Base-by-base conservation (phyloP, 805 yeast genomes). In the Teunomyces aglyptinius region DNA sequence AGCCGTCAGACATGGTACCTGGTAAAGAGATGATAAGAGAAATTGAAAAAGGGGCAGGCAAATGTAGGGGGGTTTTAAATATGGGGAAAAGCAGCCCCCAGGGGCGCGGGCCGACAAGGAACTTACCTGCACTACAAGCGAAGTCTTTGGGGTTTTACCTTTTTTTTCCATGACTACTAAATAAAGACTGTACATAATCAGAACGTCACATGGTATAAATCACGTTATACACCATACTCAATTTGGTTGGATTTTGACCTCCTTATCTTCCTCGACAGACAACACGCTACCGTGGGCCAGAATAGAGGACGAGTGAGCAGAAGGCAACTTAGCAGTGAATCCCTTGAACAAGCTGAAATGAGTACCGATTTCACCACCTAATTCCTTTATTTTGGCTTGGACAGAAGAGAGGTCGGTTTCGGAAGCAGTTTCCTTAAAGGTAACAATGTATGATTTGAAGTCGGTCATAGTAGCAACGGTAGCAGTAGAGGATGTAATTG, bases 301-400 rank as follows among this genome's bases (percentile, higher is more conserved):
- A 54, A 85, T 61, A n/a, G 78, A 53, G 18, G 64, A 60, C 29
- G 77, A 70, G 53, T 80, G 84, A 51, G 73, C 49, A 4, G 71
- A 64, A 36, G 90, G 89, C 50, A 85, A 64, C 56, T 80, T 78
- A 48, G 78, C 77, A 59, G 79, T 70, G 57, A 80, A 83, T 0
- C 89, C 90, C 67, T 84, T 85, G 68, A 85, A 82, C 60, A 85
- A 69, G 44, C 74, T 65, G 62, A 75, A 84, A 52, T 84, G 87
- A 51, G 77, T 80, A 42, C 77, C 76, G 59, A 85, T 75, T 44
- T 70, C 72, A 44, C 88, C 89, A 34, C 89, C 89, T 44, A 80
- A 56, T 29, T 76, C 72, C 26, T 59, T 40, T 49, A 83, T 63
- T 47, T 73, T 69, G 44, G 72, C 67, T 58, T 84, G 82, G 66